These are phyloP conservation scores for Xylariaceae sp. DNA, from an alignment of 2,329 filamentous ascomycete genomes.

Conservation along the genomic window DNA sequence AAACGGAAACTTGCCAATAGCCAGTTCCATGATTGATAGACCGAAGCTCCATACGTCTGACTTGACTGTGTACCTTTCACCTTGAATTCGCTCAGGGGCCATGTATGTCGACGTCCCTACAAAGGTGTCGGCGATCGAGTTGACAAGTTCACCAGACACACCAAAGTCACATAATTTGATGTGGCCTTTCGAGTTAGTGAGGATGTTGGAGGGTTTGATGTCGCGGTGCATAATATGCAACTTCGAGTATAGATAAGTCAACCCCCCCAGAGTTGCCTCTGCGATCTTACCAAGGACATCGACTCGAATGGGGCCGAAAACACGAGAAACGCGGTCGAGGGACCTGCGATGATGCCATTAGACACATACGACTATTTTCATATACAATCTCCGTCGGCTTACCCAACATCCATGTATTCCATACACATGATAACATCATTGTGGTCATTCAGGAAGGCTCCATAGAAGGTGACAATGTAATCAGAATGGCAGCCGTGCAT, in stretches of 20 bases:
- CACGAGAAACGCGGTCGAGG: conserved; percentile 87
- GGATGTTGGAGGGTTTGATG: conserved; percentile 96
- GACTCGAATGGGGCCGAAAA: conserved; percentile 91
- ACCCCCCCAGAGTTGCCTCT: conserved; percentile 86
- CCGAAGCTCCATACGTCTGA: conserved; percentile 99
- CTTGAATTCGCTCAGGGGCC: conserved; percentile 96
- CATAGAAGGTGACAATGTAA: conserved; percentile 97
- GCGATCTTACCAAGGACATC: conserved; percentile 97
- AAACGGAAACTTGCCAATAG: conserved; percentile 96
- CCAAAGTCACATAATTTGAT: conserved; percentile 99
- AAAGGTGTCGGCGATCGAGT: conserved; percentile 97
- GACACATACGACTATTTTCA: conserved; percentile 4
- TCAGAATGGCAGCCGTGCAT: conserved; percentile 98
- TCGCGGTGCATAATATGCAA: conserved; percentile 99
- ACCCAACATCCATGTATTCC: conserved; percentile 99
- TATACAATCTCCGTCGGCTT: conserved; percentile 35
- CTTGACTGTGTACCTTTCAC: conserved; percentile 94
- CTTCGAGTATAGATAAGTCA: conserved; percentile 91
- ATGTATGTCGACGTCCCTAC: conserved; percentile 99
- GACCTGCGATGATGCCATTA: conserved; percentile 53
- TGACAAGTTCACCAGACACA: conserved; percentile 96
- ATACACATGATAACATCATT: conserved; percentile 99
- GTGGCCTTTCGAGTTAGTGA: conserved; percentile 87
- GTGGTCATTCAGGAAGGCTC: conserved; percentile 92
- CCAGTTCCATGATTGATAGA: conserved; percentile 90